Evolutionary conservation across 192 early-diverging fungal species (phyloP), one percentile per base, ranked within the genome.

Genomic region (Mortierella hygrophila): DNA sequence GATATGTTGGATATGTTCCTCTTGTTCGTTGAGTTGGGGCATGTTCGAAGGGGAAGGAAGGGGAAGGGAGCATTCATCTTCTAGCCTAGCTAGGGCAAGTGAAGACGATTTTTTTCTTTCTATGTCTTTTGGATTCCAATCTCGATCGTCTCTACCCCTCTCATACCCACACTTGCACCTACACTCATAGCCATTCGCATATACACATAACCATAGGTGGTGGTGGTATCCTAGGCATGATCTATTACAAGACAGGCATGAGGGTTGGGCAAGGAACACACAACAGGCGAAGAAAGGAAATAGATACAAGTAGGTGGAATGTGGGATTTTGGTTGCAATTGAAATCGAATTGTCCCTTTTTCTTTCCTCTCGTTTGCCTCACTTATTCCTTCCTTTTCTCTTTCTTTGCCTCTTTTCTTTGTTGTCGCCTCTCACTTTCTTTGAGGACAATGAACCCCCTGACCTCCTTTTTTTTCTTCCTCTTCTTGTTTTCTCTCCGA

Each of bases 301-400:
- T 20, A 18, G 0, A 11, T 52, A 18, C 16, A 32, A 32, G 60
- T 32, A 54, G 70, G 55, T 83, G 82, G 82, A 83, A 83, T 83
- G 76, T 83, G 81, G 49, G 75, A 82, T 78, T 79, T 74, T 80
- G 70, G 83, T 80, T 85, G 78, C 78, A 85, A 80, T 85, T 46
- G 78, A 85, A 85, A 85, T 80, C 70, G 47, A 20, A 44, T 9
- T 70, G 72, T 75, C 63, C 73, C 73, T 76, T 82, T 75, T 82
- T n/a, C n/a, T 42, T 47, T 47, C 60, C n/a, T 13, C 37, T 37
- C 41, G n/a, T 11, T 74, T 69, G 13, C 4, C 54, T 16, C 4
- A 8, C 74, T 9, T 41, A 15, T 20, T 74, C 49, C 16, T 9
- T 20, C 18, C 21, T 57, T 42, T 42, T 35, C 29, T 46, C 26